Evolutionary conservation across 768 basidiomycete genomes (phyloP).

Genomic region (Leccinellum luteum): DNA sequence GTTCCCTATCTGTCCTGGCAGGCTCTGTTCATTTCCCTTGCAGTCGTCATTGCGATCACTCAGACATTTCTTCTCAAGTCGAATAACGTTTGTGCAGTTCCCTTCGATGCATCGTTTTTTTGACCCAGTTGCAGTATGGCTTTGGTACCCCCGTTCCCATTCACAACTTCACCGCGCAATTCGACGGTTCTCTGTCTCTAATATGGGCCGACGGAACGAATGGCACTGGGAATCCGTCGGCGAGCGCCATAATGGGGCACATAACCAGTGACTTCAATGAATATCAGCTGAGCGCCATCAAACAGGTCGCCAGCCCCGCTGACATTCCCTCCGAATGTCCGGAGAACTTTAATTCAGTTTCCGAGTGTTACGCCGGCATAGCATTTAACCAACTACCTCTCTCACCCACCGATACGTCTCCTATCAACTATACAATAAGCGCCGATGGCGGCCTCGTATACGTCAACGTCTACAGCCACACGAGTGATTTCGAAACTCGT

Average conservation of each 20-base stretch:
- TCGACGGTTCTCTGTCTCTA: slow-evolving; percentile 50
- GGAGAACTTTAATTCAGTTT: slow-evolving; percentile 69
- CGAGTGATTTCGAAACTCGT: slow-evolving; percentile 64
- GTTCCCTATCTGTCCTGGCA: no score
- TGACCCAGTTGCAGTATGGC: slow-evolving; percentile 46
- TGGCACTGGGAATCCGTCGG: slow-evolving; percentile 51
- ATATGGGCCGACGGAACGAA: slow-evolving; percentile 71
- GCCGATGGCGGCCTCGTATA: slow-evolving; percentile 63
- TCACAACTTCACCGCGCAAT: slow-evolving; percentile 43
- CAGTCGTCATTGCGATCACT: slow-evolving; percentile 60
- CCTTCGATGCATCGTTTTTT: not conserved
- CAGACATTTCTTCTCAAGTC: slow-evolving; percentile 57
- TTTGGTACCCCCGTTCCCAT: slow-evolving; percentile 57
- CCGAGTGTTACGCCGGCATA: slow-evolving; percentile 68
- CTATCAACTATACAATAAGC: slow-evolving; percentile 66
- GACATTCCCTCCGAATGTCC: slow-evolving; percentile 61
- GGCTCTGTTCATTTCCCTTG: not conserved
- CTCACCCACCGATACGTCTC: slow-evolving; percentile 25
- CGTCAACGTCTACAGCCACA: slow-evolving; percentile 64
- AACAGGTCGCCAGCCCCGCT: slow-evolving; percentile 42
- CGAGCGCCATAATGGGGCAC: slow-evolving; percentile 56
- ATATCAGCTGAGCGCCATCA: slow-evolving; percentile 47
- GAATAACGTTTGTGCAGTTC: slow-evolving; percentile 47
- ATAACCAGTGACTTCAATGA: slow-evolving; percentile 53
- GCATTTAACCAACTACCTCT: slow-evolving; percentile 58